phyloP scores from a whole-genome alignment of 2,329 filamentous ascomycete genomes.

The Sarocladiaceae sp. region DNA sequence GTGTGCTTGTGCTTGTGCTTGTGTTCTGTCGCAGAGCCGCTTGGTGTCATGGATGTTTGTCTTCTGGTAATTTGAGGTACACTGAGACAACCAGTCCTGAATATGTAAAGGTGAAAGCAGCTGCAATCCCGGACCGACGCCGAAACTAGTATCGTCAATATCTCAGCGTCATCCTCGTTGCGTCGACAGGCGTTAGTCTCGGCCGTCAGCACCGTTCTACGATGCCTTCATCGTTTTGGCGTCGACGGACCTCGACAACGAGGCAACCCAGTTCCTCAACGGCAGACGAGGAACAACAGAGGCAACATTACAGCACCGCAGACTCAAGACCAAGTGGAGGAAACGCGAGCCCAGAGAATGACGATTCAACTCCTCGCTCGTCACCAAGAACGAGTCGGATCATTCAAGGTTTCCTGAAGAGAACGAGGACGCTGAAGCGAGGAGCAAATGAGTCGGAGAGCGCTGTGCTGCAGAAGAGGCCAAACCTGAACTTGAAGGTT shows the following conservation, averaged over 20 bases:
- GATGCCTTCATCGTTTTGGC: constrained; percentile 5
- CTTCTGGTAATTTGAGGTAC: background rate
- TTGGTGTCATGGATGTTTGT: background rate
- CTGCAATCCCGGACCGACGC: background rate
- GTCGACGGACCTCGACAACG: background rate
- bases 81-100: background rate
- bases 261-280: background rate
- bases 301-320: background rate
- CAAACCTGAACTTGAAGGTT: background rate
- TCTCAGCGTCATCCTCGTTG: background rate
- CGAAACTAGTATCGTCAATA: too few species aligned
- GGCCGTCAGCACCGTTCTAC: background rate
- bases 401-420: constrained; percentile 2
- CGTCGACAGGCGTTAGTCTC: background rate
- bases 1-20: background rate
- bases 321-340: background rate
- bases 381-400: background rate
- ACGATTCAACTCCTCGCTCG: background rate
- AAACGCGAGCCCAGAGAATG: background rate
- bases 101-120: background rate
- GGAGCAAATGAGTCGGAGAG: background rate
- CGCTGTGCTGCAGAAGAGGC: background rate
- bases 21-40: background rate
- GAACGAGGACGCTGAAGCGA: constrained; percentile 1
- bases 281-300: background rate